Evolutionary conservation across 148 eudicot genomes (phyloP).

Genomic region (Rhododendron molle): DNA sequence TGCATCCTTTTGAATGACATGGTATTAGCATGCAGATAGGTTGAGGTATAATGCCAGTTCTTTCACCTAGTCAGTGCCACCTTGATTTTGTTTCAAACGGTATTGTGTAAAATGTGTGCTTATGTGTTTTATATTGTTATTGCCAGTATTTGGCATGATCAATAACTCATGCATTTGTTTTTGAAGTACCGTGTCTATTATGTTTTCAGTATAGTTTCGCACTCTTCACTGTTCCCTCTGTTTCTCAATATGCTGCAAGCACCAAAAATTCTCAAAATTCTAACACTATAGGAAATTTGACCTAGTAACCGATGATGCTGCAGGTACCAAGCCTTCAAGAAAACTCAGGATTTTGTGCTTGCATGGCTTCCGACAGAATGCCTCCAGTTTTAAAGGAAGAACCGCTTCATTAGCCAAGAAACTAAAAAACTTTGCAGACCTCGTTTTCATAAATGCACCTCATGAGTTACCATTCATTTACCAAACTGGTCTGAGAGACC

Average conservation of each 20-base stretch:
- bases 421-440: slow-evolving; percentile 74
- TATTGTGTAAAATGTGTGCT: not conserved
- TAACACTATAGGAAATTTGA: not conserved
- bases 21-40: no score
- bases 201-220: not conserved
- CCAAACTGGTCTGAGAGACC: slow-evolving; percentile 36
- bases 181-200: not conserved
- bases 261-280: not conserved
- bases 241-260: not conserved
- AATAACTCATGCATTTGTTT: not conserved
- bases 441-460: slow-evolving; percentile 80
- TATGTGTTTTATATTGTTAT: not conserved
- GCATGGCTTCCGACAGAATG: slow-evolving; percentile 97
- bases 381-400: slow-evolving; percentile 89
- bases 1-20: no score
- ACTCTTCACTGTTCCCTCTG: not conserved
- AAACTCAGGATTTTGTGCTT: slow-evolving; percentile 85
- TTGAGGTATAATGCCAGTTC: no score
- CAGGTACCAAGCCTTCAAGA: slow-evolving; percentile 40
- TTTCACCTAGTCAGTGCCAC: no score
- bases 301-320: not conserved
- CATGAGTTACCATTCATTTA: slow-evolving; percentile 84
- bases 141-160: not conserved
- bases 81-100: not conserved
- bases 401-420: slow-evolving; percentile 83